Evolutionary conservation across 225 moss, liverwort and hornwort genomes (phyloP).

Genomic region (Physcomitrium patens): DNA sequence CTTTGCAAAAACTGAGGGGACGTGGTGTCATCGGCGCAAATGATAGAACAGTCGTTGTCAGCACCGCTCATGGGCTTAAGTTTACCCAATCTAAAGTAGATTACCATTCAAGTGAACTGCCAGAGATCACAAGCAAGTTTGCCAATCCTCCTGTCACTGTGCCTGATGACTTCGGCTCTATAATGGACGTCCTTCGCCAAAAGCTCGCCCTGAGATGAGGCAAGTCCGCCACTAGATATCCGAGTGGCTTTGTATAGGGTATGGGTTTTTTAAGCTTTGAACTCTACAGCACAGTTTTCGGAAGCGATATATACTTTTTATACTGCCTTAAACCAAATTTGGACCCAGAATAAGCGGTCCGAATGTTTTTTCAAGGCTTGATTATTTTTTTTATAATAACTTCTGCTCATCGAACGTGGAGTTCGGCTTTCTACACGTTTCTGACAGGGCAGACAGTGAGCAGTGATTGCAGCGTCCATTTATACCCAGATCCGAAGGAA

Average conservation of each 20-base stretch:
- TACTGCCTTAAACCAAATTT: background rate
- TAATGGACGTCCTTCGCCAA: constrained; percentile 34
- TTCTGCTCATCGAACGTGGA: background rate
- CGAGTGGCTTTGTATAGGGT: background rate
- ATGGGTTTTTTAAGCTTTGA: background rate
- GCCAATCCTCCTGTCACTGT: constrained; percentile 23
- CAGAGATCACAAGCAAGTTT: constrained; percentile 25
- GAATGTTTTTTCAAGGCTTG: constrained; percentile 16
- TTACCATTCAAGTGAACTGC: constrained; percentile 25
- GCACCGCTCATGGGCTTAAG: constrained; percentile 33
- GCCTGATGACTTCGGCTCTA: constrained; percentile 24
- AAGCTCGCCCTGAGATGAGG: constrained; percentile 28
- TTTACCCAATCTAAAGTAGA: constrained; percentile 32
- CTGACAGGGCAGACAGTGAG: background rate
- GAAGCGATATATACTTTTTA: background rate
- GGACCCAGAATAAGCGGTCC: constrained; percentile 18
- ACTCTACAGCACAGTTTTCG: background rate
- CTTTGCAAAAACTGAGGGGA: constrained; percentile 22
- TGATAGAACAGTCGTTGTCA: constrained; percentile 22
- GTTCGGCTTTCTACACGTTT: constrained; percentile 21
- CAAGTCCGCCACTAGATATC: too few relatives aligned
- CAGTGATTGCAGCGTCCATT: background rate
- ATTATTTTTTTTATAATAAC: background rate
- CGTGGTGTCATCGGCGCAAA: constrained; percentile 24
- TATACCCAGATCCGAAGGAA: background rate